Conservation (phyloP, 2,329 filamentous ascomycete species). For the Didymella pomorum region DNA sequence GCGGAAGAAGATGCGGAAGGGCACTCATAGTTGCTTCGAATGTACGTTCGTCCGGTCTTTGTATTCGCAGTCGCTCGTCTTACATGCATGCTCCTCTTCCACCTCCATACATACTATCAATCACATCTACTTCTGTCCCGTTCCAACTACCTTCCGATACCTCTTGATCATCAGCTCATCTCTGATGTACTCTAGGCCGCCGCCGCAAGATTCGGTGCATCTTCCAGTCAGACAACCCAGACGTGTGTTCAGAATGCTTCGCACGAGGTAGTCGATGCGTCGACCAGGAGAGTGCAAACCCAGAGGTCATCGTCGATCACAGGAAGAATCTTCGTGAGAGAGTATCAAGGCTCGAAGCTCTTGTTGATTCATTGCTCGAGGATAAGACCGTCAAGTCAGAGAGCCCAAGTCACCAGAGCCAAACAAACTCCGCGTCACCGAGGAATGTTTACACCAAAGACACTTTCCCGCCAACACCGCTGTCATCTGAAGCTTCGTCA, state of each 20-base stretch:
- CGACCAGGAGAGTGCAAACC: slow-evolving; percentile 55
- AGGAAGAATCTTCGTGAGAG: slow-evolving; percentile 55
- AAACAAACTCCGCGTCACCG: slow-evolving; percentile 40
- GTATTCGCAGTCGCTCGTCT: slow-evolving; percentile 10
- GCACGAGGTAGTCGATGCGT: slow-evolving; percentile 56
- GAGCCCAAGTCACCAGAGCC: slow-evolving; percentile 31
- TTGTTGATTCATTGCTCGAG: slow-evolving; percentile 51
- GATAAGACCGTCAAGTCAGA: slow-evolving; percentile 46
- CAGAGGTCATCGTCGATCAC: slow-evolving; percentile 52
- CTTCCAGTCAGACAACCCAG: slow-evolving; percentile 50
- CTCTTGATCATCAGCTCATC: background rate
- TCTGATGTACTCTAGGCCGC: slow-evolving; percentile 51
- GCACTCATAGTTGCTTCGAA: slow-evolving; percentile 56
- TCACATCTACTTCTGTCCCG: slow-evolving; percentile 3
- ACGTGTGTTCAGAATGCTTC: slow-evolving; percentile 57
- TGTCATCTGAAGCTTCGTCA: slow-evolving; percentile 44
- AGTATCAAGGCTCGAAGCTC: slow-evolving; percentile 53
- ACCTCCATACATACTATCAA: slow-evolving; percentile 13
- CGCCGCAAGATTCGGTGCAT: slow-evolving; percentile 61
- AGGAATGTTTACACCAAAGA: slow-evolving; percentile 37
- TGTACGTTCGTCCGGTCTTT: slow-evolving; percentile 45
- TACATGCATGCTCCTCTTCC: slow-evolving; percentile 2
- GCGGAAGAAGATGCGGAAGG: slow-evolving; percentile 55
- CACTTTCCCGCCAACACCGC: slow-evolving; percentile 43
- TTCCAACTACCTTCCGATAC: background rate